These are phyloP conservation scores for Inosperma sp. DNA, from an alignment of 768 basidiomycete species.

Conservation along the genomic window DNA sequence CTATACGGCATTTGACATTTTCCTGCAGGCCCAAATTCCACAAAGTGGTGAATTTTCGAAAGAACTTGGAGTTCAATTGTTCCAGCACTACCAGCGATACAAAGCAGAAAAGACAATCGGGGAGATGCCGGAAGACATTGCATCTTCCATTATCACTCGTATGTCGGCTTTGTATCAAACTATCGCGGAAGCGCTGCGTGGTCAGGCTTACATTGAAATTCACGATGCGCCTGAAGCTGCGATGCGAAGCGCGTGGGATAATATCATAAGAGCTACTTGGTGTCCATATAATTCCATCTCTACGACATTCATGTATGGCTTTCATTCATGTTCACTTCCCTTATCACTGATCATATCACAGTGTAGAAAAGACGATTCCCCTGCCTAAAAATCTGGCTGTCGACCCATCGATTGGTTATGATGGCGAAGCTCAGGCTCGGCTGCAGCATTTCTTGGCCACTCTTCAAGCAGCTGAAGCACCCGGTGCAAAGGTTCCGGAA, in stretches of 20 bases:
- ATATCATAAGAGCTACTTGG: neutral
- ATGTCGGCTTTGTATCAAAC: neutral
- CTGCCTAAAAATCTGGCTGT: neutral
- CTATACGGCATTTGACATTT: neutral
- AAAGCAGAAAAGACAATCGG: neutral
- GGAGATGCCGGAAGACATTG: neutral
- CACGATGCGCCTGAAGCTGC: neutral
- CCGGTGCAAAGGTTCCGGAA: too few species aligned
- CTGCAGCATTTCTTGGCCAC: too few species aligned
- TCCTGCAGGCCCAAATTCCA: neutral
- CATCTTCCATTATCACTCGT: neutral
- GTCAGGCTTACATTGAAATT: neutral
- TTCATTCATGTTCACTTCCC: neutral
- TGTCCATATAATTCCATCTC: neutral
- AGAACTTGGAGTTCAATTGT: neutral
- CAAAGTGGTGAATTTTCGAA: neutral
- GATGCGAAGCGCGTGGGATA: neutral
- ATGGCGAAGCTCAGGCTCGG: too few species aligned
- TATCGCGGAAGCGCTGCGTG: neutral
- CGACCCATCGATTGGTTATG: neutral
- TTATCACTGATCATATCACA: neutral
- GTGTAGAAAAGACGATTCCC: neutral
- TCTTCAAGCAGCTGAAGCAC: too few species aligned
- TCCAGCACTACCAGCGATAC: neutral
- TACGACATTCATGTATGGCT: neutral